Evolutionary conservation across 78 protist species (phyloP), one percentile per base, ranked within the genome.

Genomic region (Dictyostelium capitatum): DNA sequence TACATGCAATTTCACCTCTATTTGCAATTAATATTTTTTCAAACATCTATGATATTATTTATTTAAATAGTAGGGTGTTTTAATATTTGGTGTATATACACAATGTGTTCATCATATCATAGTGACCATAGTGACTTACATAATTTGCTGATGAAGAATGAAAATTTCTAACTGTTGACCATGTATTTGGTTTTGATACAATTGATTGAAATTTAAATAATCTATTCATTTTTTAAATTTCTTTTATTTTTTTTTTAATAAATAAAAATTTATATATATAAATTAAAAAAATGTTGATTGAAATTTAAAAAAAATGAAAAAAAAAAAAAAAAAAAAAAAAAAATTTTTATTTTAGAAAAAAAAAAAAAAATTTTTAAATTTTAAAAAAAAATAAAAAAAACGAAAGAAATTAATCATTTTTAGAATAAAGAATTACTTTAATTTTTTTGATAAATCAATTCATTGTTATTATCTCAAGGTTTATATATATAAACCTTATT

Each of bases 1-100:
- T 97, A 95, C 98, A 96, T 6, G 99, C 99, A 90, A 99, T 99
- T 79, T 99, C 99, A 19, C 99, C 99, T 20, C 99, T 95, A 87
- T 99, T 98, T 54, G 99, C 99, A 56, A 99, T 81, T 43, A 99
- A 95, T 17, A 99, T 95, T 87, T 98, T 99, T 70, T 97, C 97
- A 53, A 96, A 92, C 95, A 90, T 80, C 79, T 73, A 73, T 9
- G 12, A 11, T n/a, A n/a, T n/a, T n/a, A n/a, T 8, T 53, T 53
- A 12, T 53, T 11, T 12, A 53, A 12, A 53, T 53, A 53, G 8
- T 53, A 12, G 11, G 8, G n/a, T n/a, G n/a, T 53, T 12, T 8
- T 53, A 53, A 53, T 53, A 8, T 53, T 12, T 53, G 11, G 8
- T 53, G 11, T 53, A 53, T 53, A 53, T 53, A 53, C 11, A 12